Evolutionary conservation across 768 basidiomycete genomes (phyloP), one percentile per base, ranked within the genome.

Genomic region (Hypsizygus marmoreus): DNA sequence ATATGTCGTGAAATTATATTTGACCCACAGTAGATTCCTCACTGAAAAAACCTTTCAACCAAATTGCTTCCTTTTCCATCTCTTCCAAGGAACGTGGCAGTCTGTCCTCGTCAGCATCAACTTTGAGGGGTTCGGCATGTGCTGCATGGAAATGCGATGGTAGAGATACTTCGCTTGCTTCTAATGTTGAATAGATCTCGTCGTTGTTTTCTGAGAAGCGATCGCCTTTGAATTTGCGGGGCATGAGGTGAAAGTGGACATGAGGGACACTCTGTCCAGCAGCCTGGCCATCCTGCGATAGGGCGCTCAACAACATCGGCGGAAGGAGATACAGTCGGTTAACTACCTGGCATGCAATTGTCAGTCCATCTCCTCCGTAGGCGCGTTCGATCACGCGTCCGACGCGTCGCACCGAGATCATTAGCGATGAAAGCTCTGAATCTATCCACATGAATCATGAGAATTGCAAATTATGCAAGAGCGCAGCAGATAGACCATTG

Each of bases 181-280:
- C 93, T 11, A 97, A 64, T 2, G 76, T 83, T 3, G 87, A 88
- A 65, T 97, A 91, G 31, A 92, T 65, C n/a, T 80, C 80, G 62
- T 91, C 88, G 56, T 82, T 86, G 43, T 68, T 69, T 10, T 62
- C 69, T 14, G 79, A 71, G 60, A 89, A 91, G 16, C 66, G 70
- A 65, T 91, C 89, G 9, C 84, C 85, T 36, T 70, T 72, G 24
- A 76, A 69, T 58, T 84, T 84, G 2, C 95, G 82, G 16, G 97
- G 97, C 4, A 99, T 68, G 22, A 98, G 67, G 62, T 99, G 97
- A 55, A 97, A 87, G 66, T 99, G 97, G n/a, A 97, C 91, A 60
- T 98, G 97, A 1, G 91, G 83, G n/a, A 92, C 81, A 23, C 67
- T 70, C 60, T 78, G 77, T 0, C 93, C 94, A 1, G 94, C 89